Percentiles rank a stretch among this genome's conserved stretches.
Evolutionary conservation across 345 rosid genomes (phyloP).

Genomic region (Laguncularia racemosa): DNA sequence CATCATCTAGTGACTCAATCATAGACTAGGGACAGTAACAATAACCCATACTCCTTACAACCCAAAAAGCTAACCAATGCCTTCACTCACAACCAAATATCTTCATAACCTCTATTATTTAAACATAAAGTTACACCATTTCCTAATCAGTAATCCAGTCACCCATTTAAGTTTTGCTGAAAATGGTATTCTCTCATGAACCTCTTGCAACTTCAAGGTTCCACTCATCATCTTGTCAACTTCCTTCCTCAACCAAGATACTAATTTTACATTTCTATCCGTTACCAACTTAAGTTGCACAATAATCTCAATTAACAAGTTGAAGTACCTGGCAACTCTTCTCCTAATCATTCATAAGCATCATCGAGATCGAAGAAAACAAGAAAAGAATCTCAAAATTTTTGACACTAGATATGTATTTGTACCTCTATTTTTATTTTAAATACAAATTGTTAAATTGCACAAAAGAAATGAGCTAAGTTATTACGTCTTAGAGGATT

Average conservation of each 20-base stretch:
- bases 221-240: slow-evolving; percentile 37
- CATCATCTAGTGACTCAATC: too few species aligned
- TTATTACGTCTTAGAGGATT: too few species aligned
- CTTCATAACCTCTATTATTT: too few species aligned
- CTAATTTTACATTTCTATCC: slow-evolving; percentile 23
- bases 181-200: slow-evolving; percentile 25
- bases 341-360: slow-evolving; percentile 18
- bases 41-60: slow-evolving; percentile 28
- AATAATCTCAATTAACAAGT: slow-evolving; percentile 40
- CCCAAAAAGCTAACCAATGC: too few species aligned
- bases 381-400: slow-evolving; percentile 65
- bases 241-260: slow-evolving; percentile 46
- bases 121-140: too few species aligned
- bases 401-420: too few species aligned
- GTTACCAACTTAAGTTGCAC: slow-evolving; percentile 36
- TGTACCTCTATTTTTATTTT: too few species aligned
- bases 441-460: too few species aligned
- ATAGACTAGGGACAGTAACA: too few species aligned
- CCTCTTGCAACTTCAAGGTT: slow-evolving; percentile 52
- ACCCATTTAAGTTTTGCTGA: slow-evolving; percentile 93
- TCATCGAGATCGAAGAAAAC: slow-evolving; percentile 32
- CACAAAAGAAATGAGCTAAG: too few species aligned
- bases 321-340: slow-evolving; percentile 30
- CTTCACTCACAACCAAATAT: slow-evolving; percentile 10
- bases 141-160: slow-evolving; percentile 33